These are phyloP conservation scores for Fusarium lateritium DNA, from an alignment of 2,329 filamentous ascomycete species.

Conservation along the genomic window DNA sequence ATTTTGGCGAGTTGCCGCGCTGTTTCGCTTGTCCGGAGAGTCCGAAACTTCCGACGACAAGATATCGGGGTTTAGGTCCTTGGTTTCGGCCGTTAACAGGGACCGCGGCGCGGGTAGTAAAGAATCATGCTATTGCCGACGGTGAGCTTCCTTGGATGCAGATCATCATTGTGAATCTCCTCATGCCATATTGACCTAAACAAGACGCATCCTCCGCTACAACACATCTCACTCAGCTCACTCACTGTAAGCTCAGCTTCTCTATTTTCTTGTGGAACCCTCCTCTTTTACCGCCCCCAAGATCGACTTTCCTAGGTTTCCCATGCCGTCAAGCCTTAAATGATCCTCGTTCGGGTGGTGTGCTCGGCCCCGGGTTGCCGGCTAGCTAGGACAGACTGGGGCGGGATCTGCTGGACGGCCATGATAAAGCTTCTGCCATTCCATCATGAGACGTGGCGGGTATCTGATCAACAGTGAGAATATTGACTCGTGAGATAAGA, in stretches of 20 bases:
- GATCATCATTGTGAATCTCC: too few species aligned
- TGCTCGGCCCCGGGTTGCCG: constrained; percentile 36
- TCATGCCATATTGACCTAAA: too few species aligned
- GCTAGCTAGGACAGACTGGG: not conserved
- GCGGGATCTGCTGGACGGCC: constrained; percentile 1
- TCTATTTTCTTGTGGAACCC: not conserved
- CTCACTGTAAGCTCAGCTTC: not conserved
- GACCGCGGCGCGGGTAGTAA: not conserved
- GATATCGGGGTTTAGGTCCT: not conserved
- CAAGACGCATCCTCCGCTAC: not conserved
- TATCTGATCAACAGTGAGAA: not conserved
- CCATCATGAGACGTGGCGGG: constrained; percentile 3
- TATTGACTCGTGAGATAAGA: not conserved
- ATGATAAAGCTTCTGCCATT: constrained; percentile 11
- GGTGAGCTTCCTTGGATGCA: not conserved
- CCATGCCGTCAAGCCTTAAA: constrained; percentile 18
- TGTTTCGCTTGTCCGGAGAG: constrained; percentile 4
- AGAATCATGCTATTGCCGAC: not conserved
- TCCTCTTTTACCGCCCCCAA: not conserved
- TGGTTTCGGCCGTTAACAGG: not conserved
- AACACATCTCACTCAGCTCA: constrained; percentile 5
- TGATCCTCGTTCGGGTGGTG: constrained; percentile 21
- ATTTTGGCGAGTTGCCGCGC: constrained; percentile 15
- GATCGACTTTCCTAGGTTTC: constrained; percentile 21
- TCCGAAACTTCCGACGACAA: constrained; percentile 16